Percentiles rank a stretch among this genome's conserved stretches.
Conservation (phyloP, 805 yeast species). For the Candida maltosa region DNA sequence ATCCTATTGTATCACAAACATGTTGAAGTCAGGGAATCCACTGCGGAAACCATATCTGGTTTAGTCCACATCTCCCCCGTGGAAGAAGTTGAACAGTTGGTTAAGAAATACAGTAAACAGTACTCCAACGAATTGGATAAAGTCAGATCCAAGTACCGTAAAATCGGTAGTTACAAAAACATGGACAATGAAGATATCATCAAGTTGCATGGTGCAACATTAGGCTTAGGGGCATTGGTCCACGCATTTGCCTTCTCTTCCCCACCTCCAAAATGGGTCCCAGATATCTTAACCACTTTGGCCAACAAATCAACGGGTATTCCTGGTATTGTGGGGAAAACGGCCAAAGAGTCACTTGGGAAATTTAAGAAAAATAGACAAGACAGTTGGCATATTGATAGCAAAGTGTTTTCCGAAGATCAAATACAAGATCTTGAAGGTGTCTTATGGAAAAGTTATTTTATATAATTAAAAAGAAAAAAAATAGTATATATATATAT, state of each 20-base stretch:
- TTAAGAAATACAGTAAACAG: conserved; percentile 32
- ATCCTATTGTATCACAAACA: conserved; percentile 57
- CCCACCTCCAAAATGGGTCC: conserved; percentile 92
- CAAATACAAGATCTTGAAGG: conserved; percentile 93
- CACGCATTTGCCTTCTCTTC: conserved; percentile 87
- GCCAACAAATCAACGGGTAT: conserved; percentile 71
- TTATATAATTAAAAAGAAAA: conserved; percentile 46
- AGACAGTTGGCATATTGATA: conserved; percentile 94
- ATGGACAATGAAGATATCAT: conserved; percentile 40
- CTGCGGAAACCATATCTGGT: conserved; percentile 74
- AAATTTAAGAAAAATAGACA: conserved; percentile 88
- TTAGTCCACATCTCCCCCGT: conserved; percentile 65
- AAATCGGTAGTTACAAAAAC: conserved; percentile 28
- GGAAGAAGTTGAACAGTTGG: conserved; percentile 40
- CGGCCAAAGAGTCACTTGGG: conserved; percentile 79
- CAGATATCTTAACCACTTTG: conserved; percentile 61
- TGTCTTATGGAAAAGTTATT: conserved; percentile 88
- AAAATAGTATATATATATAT: neutral
- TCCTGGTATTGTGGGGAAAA: conserved; percentile 74
- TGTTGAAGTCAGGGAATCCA: conserved; percentile 71
- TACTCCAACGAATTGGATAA: conserved; percentile 29
- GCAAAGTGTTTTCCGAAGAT: conserved; percentile 65
- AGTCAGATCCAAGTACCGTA: conserved; percentile 43
- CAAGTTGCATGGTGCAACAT: conserved; percentile 74
- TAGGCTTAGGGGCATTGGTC: conserved; percentile 85